A percentile compares a stretch with the other conserved stretches of the same genome.
These are phyloP conservation scores for Colletotrichum simmondsii DNA, from an alignment of 2,329 filamentous ascomycete genomes.

Conservation along the genomic window DNA sequence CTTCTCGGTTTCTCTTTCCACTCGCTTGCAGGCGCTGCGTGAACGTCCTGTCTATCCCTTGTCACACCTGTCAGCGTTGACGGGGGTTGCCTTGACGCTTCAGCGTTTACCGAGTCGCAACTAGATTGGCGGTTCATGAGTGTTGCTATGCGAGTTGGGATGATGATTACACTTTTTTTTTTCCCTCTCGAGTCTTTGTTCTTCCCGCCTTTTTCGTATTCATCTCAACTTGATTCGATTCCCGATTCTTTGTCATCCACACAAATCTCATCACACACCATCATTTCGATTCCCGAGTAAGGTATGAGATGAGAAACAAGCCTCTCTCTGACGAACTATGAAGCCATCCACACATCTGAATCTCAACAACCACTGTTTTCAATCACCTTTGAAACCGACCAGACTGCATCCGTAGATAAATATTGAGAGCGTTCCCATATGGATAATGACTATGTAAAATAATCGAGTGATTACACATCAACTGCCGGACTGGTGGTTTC, in stretches of 20 bases:
- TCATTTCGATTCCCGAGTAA: not conserved
- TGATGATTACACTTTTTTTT: not conserved
- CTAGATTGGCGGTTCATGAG: constrained; percentile 23
- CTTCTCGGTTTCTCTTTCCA: not conserved
- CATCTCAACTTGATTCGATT: not conserved
- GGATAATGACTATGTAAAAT: no score
- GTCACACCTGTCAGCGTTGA: not conserved
- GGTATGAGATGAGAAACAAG: not conserved
- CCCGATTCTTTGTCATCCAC: not conserved
- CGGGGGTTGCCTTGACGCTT: not conserved
- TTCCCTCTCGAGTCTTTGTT: not conserved
- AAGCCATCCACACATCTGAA: not conserved
- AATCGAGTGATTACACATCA: not conserved
- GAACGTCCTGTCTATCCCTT: not conserved
- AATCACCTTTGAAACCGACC: no score
- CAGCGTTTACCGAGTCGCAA: constrained; percentile 24
- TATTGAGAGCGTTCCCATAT: no score
- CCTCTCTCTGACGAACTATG: not conserved
- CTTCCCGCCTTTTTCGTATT: not conserved
- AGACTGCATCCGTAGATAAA: no score
- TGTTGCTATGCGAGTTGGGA: constrained; percentile 8
- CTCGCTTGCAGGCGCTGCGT: not conserved
- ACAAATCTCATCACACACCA: not conserved
- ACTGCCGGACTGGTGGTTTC: not conserved
- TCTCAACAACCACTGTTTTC: no score